Evolutionary conservation across 2,329 filamentous ascomycete genomes (phyloP).

Genomic region (Cercospora sp.): DNA sequence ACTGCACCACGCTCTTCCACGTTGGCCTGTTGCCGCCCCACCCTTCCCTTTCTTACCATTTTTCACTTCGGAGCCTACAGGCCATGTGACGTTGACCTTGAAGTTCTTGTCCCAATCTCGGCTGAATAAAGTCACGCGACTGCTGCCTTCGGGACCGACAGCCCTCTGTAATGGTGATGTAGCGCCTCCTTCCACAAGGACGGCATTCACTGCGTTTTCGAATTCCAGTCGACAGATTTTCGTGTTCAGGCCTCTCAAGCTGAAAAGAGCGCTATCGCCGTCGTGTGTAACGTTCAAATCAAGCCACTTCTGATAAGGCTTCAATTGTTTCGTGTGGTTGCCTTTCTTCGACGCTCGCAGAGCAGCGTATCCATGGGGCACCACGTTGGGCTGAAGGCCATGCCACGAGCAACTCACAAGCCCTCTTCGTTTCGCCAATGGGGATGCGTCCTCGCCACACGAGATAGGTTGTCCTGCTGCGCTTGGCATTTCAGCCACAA

Average conservation of each 20-base stretch:
- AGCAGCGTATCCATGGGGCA: slow-evolving; percentile 39
- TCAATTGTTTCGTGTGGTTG: slow-evolving; percentile 20
- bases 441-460: slow-evolving; percentile 40
- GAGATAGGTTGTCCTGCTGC: slow-evolving; percentile 58
- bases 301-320: slow-evolving; percentile 55
- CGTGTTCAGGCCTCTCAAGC: slow-evolving; percentile 71
- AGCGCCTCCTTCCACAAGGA: slow-evolving; percentile 58
- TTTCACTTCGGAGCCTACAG: slow-evolving; percentile 20
- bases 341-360: slow-evolving; percentile 13
- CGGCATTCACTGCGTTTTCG: slow-evolving; percentile 63
- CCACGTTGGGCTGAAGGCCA: slow-evolving; percentile 66
- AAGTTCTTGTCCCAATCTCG: slow-evolving; percentile 75
- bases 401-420: slow-evolving; percentile 70
- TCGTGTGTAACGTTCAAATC: slow-evolving; percentile 60
- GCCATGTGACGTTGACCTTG: slow-evolving; percentile 72
- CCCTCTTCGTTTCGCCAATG: slow-evolving; percentile 49
- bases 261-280: slow-evolving; percentile 58
- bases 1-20: slow-evolving; percentile 70
- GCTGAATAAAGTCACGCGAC: slow-evolving; percentile 76
- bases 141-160: slow-evolving; percentile 62
- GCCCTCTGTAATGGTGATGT: slow-evolving; percentile 23
- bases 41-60: neutral
- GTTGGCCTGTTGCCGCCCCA: slow-evolving; percentile 46
- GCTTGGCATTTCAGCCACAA: slow-evolving; percentile 70
- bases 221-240: slow-evolving; percentile 75